Evolutionary conservation across 768 basidiomycete genomes (phyloP).

Genomic region (Suillus brevipes): DNA sequence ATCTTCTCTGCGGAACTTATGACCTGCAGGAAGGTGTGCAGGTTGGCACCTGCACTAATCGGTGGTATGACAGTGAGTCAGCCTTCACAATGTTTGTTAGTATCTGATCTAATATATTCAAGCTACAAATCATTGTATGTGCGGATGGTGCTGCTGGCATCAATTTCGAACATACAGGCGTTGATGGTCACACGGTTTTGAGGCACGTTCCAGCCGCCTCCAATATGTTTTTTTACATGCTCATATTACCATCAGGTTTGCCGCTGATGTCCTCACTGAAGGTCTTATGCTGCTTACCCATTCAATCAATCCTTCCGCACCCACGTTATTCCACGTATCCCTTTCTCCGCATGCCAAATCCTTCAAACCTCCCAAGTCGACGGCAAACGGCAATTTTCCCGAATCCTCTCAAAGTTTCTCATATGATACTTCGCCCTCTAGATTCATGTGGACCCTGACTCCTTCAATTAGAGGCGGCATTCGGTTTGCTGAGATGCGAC

Average conservation of each 20-base stretch:
- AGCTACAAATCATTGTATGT: slow-evolving; percentile 97
- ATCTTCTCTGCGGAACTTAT: slow-evolving; percentile 94
- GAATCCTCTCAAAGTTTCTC: neutral
- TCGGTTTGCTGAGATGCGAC: slow-evolving; percentile 91
- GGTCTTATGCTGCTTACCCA: slow-evolving; percentile 97
- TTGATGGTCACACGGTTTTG: slow-evolving; percentile 95
- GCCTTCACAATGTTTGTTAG: no score
- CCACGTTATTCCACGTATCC: slow-evolving; percentile 89
- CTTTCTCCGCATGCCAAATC: slow-evolving; percentile 81
- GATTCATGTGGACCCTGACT: slow-evolving; percentile 91
- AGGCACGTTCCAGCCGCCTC: slow-evolving; percentile 42
- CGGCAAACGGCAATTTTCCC: slow-evolving; percentile 21
- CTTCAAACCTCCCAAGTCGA: slow-evolving; percentile 55
- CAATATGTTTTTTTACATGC: neutral
- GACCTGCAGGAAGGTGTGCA: slow-evolving; percentile 81
- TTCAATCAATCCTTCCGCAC: slow-evolving; percentile 93
- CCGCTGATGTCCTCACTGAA: slow-evolving; percentile 93
- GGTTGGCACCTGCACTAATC: slow-evolving; percentile 92
- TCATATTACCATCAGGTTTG: slow-evolving; percentile 49
- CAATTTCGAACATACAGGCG: slow-evolving; percentile 98
- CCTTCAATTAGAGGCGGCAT: slow-evolving; percentile 84
- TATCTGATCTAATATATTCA: no score
- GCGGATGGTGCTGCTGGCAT: slow-evolving; percentile 94
- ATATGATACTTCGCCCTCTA: slow-evolving; percentile 86
- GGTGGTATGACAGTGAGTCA: slow-evolving; percentile 83